Percentiles rank a stretch among this genome's conserved stretches.
Conservation (phyloP, 257 asterid species). For the Solanum okadae region DNA sequence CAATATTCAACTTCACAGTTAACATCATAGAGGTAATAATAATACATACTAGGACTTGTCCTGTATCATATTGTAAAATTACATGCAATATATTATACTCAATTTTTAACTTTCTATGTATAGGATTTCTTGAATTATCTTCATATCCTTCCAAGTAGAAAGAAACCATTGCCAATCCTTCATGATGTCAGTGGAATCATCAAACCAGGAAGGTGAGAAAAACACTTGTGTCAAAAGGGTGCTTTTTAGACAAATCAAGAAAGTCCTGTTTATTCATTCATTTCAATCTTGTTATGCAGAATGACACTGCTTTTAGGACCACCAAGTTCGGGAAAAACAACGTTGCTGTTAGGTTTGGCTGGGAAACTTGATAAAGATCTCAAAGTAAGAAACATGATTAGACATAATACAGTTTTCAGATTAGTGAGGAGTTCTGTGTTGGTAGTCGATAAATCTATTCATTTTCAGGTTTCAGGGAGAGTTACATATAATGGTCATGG, state of each 20-base stretch:
- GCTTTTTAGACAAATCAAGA: background rate
- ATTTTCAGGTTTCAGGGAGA: conserved; percentile 48
- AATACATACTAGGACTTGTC: background rate
- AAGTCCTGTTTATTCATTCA: background rate
- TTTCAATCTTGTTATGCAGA: conserved; percentile 28
- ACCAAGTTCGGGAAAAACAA: conserved; percentile 87
- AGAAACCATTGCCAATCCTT: conserved; percentile 67
- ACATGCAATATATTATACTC: background rate
- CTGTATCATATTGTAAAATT: background rate
- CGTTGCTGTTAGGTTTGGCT: conserved; percentile 76
- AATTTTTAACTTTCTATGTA: background rate
- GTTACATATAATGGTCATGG: conserved; percentile 75
- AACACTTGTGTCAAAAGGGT: background rate
- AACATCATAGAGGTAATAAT: conserved; percentile 64
- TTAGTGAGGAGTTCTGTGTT: background rate
- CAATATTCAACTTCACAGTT: conserved; percentile 53
- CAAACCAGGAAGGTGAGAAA: conserved; percentile 70
- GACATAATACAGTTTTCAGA: background rate
- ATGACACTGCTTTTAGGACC: conserved; percentile 84
- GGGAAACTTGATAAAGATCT: conserved; percentile 68
- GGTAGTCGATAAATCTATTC: background rate
- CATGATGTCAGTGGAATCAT: conserved; percentile 69
- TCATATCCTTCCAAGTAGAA: conserved; percentile 52
- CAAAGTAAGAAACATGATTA: conserved; percentile 30
- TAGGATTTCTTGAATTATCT: conserved; percentile 59